A percentile compares a stretch with the other conserved stretches of the same genome.
Evolutionary conservation across 148 eudicot genomes (phyloP).

Genomic region (Pharnaceum exiguum): DNA sequence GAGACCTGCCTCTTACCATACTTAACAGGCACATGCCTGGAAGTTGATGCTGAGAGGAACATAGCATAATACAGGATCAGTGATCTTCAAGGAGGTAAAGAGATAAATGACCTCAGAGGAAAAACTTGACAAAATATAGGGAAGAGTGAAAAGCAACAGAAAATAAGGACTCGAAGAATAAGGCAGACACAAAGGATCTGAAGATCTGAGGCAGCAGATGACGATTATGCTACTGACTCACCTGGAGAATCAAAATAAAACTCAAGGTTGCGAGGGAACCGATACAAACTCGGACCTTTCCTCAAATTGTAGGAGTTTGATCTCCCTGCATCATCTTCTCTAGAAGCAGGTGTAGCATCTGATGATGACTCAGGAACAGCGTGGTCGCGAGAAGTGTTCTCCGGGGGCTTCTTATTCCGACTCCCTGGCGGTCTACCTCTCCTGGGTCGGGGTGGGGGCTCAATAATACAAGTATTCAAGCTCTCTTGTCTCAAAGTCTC

Average conservation of each 20-base stretch:
- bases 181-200: not conserved
- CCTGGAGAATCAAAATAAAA: constrained; percentile 60
- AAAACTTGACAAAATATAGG: not conserved
- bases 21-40: constrained; percentile 48
- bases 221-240: not conserved
- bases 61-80: constrained; percentile 3
- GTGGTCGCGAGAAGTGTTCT: constrained; percentile 50
- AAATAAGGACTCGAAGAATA: not conserved
- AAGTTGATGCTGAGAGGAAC: constrained; percentile 44
- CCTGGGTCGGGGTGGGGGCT: constrained; percentile 59
- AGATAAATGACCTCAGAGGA: not conserved
- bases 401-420: constrained; percentile 44
- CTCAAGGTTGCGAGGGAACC: constrained; percentile 51
- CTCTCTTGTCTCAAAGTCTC: constrained; percentile 64
- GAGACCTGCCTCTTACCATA: constrained; percentile 54
- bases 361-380: constrained; percentile 42
- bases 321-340: constrained; percentile 38
- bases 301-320: constrained; percentile 62
- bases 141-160: not conserved
- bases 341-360: constrained; percentile 52
- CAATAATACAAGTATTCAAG: constrained; percentile 53
- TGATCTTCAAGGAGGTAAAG: not conserved
- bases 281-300: constrained; percentile 48
- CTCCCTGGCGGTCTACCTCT: constrained; percentile 88
- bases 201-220: not conserved